A percentile compares a stretch with the other conserved stretches of the same genome.
phyloP scores from a whole-genome alignment of 2,329 filamentous ascomycete species.

The Boeremia lycopersici region DNA sequence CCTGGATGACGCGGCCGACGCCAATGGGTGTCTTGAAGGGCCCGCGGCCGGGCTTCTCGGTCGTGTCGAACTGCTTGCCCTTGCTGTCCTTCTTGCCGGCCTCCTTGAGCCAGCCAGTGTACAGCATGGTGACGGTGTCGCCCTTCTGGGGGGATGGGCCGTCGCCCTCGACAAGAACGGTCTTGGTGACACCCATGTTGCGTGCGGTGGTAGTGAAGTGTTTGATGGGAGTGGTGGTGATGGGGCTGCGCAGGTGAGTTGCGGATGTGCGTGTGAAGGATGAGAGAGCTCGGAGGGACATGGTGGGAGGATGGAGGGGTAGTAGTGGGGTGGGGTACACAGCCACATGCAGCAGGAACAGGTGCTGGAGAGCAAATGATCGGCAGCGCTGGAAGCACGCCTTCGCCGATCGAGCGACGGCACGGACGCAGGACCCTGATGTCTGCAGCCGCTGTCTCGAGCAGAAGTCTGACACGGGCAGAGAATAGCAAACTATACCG shows the following conservation, averaged over 20 bases:
- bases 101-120: conserved; percentile 40
- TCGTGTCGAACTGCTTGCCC: conserved; percentile 74
- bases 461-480: too few relatives aligned
- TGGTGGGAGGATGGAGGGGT: conserved; percentile 12
- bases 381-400: conserved; percentile 6
- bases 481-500: too few relatives aligned
- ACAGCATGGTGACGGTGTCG: conserved; percentile 40
- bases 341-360: conserved; percentile 10
- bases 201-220: conserved; percentile 7
- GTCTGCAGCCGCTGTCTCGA: background rate
- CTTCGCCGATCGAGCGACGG: conserved; percentile 11
- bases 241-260: background rate
- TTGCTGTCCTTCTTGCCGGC: conserved; percentile 30
- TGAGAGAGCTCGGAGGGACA: conserved; percentile 11
- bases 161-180: conserved; percentile 34
- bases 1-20: conserved; percentile 81
- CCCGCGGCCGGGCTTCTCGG: conserved; percentile 66
- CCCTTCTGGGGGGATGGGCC: conserved; percentile 37
- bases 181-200: conserved; percentile 41
- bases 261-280: conserved; percentile 2
- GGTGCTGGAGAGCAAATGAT: conserved; percentile 10
- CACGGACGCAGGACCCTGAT: conserved; percentile 2
- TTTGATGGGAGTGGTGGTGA: background rate
- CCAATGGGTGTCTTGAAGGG: conserved; percentile 81
- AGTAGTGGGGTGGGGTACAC: conserved; percentile 10